Evolutionary conservation across 2,329 filamentous ascomycete genomes (phyloP), one percentile per base, ranked within the genome.

Genomic region (Claviceps pusilla): DNA sequence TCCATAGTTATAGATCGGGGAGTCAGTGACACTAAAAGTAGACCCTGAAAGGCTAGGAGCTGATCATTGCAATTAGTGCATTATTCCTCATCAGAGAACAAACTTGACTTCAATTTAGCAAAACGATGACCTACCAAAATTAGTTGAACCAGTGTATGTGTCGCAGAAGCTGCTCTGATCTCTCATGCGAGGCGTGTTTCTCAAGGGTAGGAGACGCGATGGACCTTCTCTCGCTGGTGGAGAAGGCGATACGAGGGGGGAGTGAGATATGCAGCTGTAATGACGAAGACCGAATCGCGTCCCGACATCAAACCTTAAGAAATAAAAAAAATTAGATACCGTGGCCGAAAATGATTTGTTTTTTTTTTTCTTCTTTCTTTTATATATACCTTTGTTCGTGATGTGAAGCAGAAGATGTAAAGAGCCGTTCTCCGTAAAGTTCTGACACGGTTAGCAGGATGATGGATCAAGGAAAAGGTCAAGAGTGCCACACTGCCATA

Each of bases 201-300:
- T 61, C 41, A 54, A 29, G 14, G 59, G 52, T 28, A 64, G 61
- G 2, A 62, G 57, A 29, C 63, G 62, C 45, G 61, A 47, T 28
- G 62, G 59, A 6, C 65, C 42, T 41, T 67, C 65, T 57, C 63
- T 62, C 1, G 63, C 58, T 9, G 61, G 57, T 12, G 64, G 67
- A 9, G 67, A 67, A 5, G 68, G 68, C n/a, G 68, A 69, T 45
- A 62, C 61, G 37, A 71, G 58, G 55, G 69, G 72, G 16, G 71
- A 66, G 51, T 71, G 69, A 10, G 70, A 65, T 41, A 65, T 63
- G 16, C 70, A 59, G 45, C 68, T 67, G 19, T 73, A 62, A 4
- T 65, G 62, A 24, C 69, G 68, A 39, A 72, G 59, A 19, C 61
- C 64, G 24, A 69, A 63, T 57, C 63, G 64, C 29, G 63, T 62